Base-by-base conservation (phyloP, 2,329 filamentous ascomycete genomes). In the Cercospora berteroae region DNA sequence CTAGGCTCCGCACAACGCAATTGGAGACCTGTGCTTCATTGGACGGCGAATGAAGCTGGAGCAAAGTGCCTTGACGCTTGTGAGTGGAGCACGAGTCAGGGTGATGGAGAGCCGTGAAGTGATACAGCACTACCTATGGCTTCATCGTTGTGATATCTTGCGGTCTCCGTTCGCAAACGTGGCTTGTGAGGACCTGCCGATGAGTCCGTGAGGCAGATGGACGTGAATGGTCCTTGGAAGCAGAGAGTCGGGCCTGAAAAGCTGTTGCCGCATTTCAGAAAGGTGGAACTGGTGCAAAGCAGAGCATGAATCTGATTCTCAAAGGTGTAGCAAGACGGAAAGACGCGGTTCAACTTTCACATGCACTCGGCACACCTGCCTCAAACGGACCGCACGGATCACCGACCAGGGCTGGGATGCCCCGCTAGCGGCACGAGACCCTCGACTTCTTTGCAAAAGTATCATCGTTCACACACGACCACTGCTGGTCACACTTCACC, bases 401-500 rank as follows among this genome's bases (percentile, higher is more conserved):
- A 33, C 5, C 52, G 52, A 3, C 7, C 4, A 50, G 44, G 44
- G 52, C 52, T 27, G 7, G 44, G 44, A 18, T 57, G 52, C 52
- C 52, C 52, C 52, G 29, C 52, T 33, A 31, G 44, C 52, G 59
- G 42, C 59, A 61, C 59, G 25, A 48, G 59, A 61, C 59, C 29
- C 58, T 61, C 12, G 36, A 57, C 52, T 31, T 57, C 39, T 61
- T 61, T 61, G 59, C 20, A 44, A 50, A 61, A 50, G 59, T 48
- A 29, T 31, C 52, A 57, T 25, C 44, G 18, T 23, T 27, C n/a
- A 27, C 16, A 50, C 25, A 25, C 59, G 31, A 60, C 58, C 29
- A 60, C 23, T 25, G 27, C 25, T 60, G 33, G 16, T 20, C 56
- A 58, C 25, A 44, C 42, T 50, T 50, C 25, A 55, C 4, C 27